Evolutionary conservation across 371 early-diverging fungal genomes (phyloP).

Genomic region (Mucor saturninus): DNA sequence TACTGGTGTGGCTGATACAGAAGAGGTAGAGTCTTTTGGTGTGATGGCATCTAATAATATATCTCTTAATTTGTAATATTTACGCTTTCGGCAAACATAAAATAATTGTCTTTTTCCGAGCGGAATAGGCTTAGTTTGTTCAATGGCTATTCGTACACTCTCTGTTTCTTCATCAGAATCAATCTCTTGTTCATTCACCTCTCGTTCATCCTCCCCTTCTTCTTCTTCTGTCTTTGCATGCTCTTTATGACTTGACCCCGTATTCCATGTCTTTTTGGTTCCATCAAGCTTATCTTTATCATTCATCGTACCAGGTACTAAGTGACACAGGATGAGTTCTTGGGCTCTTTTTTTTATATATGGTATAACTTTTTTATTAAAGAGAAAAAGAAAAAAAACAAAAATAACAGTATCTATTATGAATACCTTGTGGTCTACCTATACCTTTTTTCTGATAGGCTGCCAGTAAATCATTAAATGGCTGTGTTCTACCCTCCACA

Average conservation of each 20-base stretch:
- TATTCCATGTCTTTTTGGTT: background rate
- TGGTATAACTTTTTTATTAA: background rate
- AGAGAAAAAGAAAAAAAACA: background rate
- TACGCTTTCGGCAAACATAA: slow-evolving; percentile 64
- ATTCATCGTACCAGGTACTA: slow-evolving; percentile 13
- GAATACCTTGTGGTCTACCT: slow-evolving; percentile 56
- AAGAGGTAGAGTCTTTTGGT: slow-evolving; percentile 32
- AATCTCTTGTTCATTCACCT: slow-evolving; percentile 31
- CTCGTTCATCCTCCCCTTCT: background rate
- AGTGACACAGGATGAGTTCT: background rate
- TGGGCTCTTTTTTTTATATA: background rate
- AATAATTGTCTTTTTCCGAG: slow-evolving; percentile 56
- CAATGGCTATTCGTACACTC: slow-evolving; percentile 57
- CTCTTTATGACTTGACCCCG: too few species aligned
- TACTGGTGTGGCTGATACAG: background rate
- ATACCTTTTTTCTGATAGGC: slow-evolving; percentile 71
- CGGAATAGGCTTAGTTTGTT: slow-evolving; percentile 60
- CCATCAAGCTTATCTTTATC: background rate
- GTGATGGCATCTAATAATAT: slow-evolving; percentile 71
- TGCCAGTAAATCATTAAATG: slow-evolving; percentile 74
- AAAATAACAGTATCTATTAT: background rate
- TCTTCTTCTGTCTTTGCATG: background rate
- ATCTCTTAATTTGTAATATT: slow-evolving; percentile 66
- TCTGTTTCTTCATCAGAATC: slow-evolving; percentile 76
- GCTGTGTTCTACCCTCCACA: slow-evolving; percentile 75